These are phyloP conservation scores for Didymella sp. DNA, from an alignment of 2,329 filamentous ascomycete species.

Conservation along the genomic window DNA sequence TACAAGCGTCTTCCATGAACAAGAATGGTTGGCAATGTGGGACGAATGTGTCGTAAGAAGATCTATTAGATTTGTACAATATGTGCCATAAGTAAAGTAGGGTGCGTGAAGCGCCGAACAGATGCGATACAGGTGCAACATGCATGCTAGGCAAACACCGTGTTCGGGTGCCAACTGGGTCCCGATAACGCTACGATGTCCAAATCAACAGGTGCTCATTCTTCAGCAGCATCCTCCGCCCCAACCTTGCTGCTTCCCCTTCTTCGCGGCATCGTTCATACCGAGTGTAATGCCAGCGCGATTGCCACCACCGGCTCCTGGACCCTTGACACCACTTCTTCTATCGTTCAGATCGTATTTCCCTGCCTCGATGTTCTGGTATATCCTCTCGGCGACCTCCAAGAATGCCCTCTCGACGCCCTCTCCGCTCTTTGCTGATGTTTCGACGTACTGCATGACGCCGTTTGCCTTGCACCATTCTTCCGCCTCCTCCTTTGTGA, in stretches of 20 bases:
- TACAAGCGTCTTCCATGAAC: no score
- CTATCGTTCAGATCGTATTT: conserved; percentile 94
- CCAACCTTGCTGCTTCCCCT: conserved; percentile 45
- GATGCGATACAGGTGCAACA: not conserved
- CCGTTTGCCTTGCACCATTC: conserved; percentile 88
- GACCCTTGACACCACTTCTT: conserved; percentile 85
- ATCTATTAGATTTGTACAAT: not conserved
- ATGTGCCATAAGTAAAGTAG: not conserved
- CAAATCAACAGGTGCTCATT: not conserved
- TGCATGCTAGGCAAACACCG: not conserved
- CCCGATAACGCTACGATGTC: not conserved
- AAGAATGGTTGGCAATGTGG: no score
- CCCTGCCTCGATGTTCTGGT: conserved; percentile 94
- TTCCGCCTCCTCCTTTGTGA: conserved; percentile 82
- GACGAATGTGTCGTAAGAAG: no score
- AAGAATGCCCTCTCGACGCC: conserved; percentile 93
- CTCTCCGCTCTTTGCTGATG: conserved; percentile 92
- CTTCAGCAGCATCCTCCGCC: conserved; percentile 40
- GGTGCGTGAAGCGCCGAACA: not conserved
- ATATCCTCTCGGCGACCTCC: conserved; percentile 92
- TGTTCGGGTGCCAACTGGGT: not conserved
- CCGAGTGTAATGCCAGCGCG: conserved; percentile 54
- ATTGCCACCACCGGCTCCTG: conserved; percentile 55
- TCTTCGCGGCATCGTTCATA: conserved; percentile 51
- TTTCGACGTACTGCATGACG: conserved; percentile 93